Evolutionary conservation across 164 flowering plant genomes (phyloP).

Genomic region (Kalanchoe fedtschenkoi): DNA sequence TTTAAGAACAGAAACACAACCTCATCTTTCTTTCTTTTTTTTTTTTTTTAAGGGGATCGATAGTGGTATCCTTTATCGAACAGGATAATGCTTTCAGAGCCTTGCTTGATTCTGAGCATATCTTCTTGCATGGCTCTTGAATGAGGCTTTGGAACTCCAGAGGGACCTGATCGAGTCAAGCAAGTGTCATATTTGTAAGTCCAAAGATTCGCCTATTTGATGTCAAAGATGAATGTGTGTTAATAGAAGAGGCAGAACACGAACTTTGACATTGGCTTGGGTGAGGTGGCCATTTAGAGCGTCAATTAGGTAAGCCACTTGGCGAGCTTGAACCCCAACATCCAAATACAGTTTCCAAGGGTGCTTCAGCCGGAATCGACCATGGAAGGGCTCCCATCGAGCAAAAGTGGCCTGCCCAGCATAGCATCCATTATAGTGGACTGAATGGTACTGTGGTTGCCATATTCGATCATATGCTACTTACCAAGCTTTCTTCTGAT

Average conservation of each 20-base stretch:
- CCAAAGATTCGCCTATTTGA: no score
- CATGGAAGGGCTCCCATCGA: constrained; percentile 76
- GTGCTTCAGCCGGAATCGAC: constrained; percentile 48
- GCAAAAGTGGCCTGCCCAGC: constrained; percentile 62
- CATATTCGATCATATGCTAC: no score
- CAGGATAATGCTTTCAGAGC: constrained; percentile 29
- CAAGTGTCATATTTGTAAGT: background rate
- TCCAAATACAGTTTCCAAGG: constrained; percentile 81
- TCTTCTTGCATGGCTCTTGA: constrained; percentile 23
- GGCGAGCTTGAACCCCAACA: constrained; percentile 41
- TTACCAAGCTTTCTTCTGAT: constrained; percentile 62
- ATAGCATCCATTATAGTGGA: background rate
- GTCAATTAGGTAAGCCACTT: constrained; percentile 64
- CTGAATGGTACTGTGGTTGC: no score
- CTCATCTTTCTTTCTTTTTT: no score
- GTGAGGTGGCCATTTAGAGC: constrained; percentile 35
- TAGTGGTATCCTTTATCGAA: constrained; percentile 29
- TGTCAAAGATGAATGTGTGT: background rate
- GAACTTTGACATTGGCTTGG: background rate
- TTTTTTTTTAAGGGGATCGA: no score
- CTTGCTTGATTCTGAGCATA: constrained; percentile 35
- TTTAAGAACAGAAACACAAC: no score
- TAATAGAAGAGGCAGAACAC: no score
- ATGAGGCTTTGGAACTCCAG: constrained; percentile 9
- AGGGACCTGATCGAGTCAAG: background rate